Base-by-base conservation (phyloP, 2,329 filamentous ascomycete genomes). In the Ceratocystiopsis minuta region DNA sequence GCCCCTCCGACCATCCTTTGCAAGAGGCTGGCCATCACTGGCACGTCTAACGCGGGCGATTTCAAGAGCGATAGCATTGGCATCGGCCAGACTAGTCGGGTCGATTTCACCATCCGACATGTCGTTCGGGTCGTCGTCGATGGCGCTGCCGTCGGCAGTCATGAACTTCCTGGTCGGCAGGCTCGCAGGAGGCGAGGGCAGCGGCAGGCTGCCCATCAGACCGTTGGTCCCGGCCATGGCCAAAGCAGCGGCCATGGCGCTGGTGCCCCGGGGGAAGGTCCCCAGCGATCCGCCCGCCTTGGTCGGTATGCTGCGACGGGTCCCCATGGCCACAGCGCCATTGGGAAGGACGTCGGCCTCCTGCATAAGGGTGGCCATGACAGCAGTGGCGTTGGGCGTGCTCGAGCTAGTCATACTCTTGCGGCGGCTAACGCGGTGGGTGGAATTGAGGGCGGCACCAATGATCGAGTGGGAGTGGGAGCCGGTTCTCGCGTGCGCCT, bases 401-500 rank as follows among this genome's bases (percentile, higher is more conserved):
- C 69, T 71, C 38, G 78, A 73, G 49, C 76, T 80, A 46, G 83
- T 85, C 56, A 93, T 86, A 62, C 87, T 95, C 72, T 96, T 96
- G 53, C 90, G 77, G 54, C 88, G 83, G 52, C 83, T 86, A 51
- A 96, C 76, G 52, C 90, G 82, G 60, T 94, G 82, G 58, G 75
- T 78, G 52, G 78, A 65, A 64, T 87, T 88, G 55, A 87, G 72
- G 45, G 47, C 43, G 3, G 46, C 44, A 45, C 80, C 72, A 43
- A 87, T 80, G 52, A 86, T 68, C 45, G 84, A 88, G 60, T 90
- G 80, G 24, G 24, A 28, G 24, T 28, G 24, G 39, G 83, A 83
- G 64, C 86, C 83, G 52, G 75, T 77, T 55, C 86, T 79, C 48
- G 75, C 72, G 62, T 81, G 75, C 49, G 72, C 64, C 55, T 75